These are phyloP conservation scores for Domatiomyces globalis DNA, from an alignment of 2,329 filamentous ascomycete genomes.

Conservation along the genomic window DNA sequence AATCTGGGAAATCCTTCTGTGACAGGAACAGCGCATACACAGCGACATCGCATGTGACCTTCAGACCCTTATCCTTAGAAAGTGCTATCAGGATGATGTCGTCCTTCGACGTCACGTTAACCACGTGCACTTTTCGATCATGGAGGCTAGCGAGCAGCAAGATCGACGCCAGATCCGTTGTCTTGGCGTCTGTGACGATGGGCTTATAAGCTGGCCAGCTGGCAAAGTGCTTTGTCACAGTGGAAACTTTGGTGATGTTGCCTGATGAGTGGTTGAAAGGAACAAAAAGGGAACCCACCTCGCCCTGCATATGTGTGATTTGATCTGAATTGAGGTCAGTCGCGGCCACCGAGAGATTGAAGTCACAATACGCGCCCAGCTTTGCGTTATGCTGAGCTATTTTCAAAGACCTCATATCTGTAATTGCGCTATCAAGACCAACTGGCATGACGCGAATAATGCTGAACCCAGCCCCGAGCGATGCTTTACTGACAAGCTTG, in stretches of 20 bases:
- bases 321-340: slow-evolving; percentile 61
- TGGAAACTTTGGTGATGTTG: slow-evolving; percentile 71
- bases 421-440: slow-evolving; percentile 57
- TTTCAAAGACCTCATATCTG: slow-evolving; percentile 56
- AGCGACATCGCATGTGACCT: slow-evolving; percentile 71
- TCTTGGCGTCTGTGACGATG: slow-evolving; percentile 67
- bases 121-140: slow-evolving; percentile 64
- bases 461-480: slow-evolving; percentile 59
- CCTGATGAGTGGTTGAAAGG: slow-evolving; percentile 62
- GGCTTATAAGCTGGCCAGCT: slow-evolving; percentile 66
- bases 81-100: slow-evolving; percentile 64
- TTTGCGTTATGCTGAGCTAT: slow-evolving; percentile 58
- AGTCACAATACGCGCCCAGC: slow-evolving; percentile 56
- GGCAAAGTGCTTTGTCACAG: slow-evolving; percentile 64
- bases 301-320: slow-evolving; percentile 55
- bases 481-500: slow-evolving; percentile 55
- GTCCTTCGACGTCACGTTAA: slow-evolving; percentile 66
- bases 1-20: slow-evolving; percentile 55
- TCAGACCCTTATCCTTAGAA: slow-evolving; percentile 66
- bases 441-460: slow-evolving; percentile 71
- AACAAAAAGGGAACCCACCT: slow-evolving; percentile 69
- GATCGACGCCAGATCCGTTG: slow-evolving; percentile 67
- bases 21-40: slow-evolving; percentile 65
- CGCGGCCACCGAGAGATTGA: slow-evolving; percentile 64
- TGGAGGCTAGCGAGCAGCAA: slow-evolving; percentile 64